phyloP scores from a whole-genome alignment of 2,329 filamentous ascomycete genomes.

The Endothia cerciana region DNA sequence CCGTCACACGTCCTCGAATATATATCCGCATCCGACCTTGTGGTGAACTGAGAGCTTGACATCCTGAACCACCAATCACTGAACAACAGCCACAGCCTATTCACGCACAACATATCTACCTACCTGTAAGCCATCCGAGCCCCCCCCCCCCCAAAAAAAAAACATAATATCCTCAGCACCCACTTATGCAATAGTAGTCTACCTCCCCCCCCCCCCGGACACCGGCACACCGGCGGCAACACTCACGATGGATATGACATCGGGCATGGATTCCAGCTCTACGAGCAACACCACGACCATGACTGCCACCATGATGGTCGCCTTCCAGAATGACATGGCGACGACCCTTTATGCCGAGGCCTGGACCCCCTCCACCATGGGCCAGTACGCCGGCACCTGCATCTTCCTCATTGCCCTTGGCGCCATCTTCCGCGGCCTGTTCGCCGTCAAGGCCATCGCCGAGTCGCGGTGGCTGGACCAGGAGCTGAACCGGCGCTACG shows the following conservation, averaged over 20 bases:
- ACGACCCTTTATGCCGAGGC: slow-evolving; percentile 61
- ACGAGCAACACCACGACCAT: slow-evolving; percentile 28
- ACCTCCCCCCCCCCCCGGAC: not conserved
- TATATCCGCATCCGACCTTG: not conserved
- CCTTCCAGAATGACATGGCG: slow-evolving; percentile 62
- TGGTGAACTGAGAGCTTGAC: not conserved
- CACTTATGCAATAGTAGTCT: not conserved
- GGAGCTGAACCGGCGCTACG: slow-evolving; percentile 76
- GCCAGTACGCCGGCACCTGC: slow-evolving; percentile 84
- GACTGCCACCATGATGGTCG: slow-evolving; percentile 53
- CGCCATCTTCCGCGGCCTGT: slow-evolving; percentile 68
- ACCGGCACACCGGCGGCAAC: slow-evolving; percentile 22
- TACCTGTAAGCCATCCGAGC: not conserved
- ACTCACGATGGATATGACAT: slow-evolving; percentile 31
- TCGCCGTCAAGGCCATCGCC: slow-evolving; percentile 71
- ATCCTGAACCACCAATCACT: not conserved
- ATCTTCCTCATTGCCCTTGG: slow-evolving; percentile 85
- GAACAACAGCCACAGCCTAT: not conserved
- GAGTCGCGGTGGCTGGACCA: slow-evolving; percentile 68
- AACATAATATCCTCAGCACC: not conserved
- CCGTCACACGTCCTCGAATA: not conserved
- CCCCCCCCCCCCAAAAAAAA: not conserved
- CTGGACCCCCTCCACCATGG: slow-evolving; percentile 75
- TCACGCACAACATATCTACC: not conserved
- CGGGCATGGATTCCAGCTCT: slow-evolving; percentile 33